These are phyloP conservation scores for Cutaneotrichosporon cavernicola DNA, from an alignment of 1,284 basidiomycete genomes.

Conservation along the genomic window DNA sequence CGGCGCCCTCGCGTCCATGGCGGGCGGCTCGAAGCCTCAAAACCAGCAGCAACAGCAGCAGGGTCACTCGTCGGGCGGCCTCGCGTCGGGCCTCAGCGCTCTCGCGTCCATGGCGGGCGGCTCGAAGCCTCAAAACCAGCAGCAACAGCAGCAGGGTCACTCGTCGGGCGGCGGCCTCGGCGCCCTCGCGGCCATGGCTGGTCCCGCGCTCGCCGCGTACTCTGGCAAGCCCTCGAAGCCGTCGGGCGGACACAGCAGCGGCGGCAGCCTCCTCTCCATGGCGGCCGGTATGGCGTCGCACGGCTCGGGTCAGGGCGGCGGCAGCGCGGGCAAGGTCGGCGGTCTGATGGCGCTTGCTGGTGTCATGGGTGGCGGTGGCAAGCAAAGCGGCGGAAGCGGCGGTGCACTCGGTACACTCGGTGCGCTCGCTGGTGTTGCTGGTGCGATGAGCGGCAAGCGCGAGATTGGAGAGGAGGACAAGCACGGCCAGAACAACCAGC, in stretches of 20 bases:
- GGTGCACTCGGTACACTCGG: not conserved
- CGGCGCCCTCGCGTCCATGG: not conserved
- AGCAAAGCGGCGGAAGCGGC: not conserved
- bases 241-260: constrained; percentile 1
- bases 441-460: not conserved
- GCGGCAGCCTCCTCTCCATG: not conserved
- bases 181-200: not conserved
- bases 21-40: not conserved
- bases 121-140: not conserved
- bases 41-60: not conserved
- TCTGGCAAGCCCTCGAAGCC: not conserved
- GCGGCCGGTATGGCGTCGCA: not conserved
- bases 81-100: not conserved
- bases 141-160: not conserved
- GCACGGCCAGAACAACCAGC: not conserved
- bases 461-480: not conserved
- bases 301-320: not conserved
- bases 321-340: not conserved
- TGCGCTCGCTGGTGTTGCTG: not conserved
- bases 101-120: not conserved
- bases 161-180: not conserved
- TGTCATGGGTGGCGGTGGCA: not conserved
- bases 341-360: not conserved
- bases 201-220: not conserved
- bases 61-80: not conserved